A percentile compares a stretch with the other conserved stretches of the same genome.
These are phyloP conservation scores for Xylariaceae sp. DNA, from an alignment of 2,329 filamentous ascomycete species.

Conservation along the genomic window DNA sequence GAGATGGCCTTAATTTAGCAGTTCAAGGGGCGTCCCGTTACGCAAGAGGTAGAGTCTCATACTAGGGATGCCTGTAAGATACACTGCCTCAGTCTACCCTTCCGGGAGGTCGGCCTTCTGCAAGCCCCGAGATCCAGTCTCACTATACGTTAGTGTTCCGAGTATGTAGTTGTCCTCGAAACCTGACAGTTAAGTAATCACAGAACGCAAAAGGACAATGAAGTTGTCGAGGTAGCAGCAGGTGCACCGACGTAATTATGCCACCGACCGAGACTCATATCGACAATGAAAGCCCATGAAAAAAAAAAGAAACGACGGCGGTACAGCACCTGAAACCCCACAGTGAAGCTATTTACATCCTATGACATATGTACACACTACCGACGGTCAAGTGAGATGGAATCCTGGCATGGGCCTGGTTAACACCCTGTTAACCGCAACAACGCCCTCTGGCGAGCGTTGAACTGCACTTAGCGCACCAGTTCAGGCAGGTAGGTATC, in stretches of 20 bases:
- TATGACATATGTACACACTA: background rate
- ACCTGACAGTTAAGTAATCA: background rate
- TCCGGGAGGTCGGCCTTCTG: background rate
- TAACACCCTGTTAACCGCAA: background rate
- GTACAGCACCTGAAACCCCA: constrained; percentile 14
- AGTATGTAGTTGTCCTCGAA: background rate
- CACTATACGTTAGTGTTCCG: background rate
- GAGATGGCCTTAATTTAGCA: no score
- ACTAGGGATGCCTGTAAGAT: no score
- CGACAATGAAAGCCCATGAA: background rate
- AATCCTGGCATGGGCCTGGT: background rate
- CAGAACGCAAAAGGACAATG: background rate
- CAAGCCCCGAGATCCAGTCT: background rate
- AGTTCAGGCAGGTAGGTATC: no score
- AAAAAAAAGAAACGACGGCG: background rate
- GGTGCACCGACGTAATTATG: background rate
- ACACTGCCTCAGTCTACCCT: background rate
- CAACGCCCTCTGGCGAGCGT: background rate
- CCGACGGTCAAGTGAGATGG: background rate
- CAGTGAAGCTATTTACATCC: background rate
- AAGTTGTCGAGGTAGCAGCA: background rate
- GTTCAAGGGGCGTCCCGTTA: no score
- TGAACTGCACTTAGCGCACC: no score
- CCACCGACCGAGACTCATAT: background rate
- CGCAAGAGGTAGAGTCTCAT: no score